Evolutionary conservation across 345 rosid genomes (phyloP), one percentile per base, ranked within the genome.

Genomic region (Excoecaria cochinchinensis): DNA sequence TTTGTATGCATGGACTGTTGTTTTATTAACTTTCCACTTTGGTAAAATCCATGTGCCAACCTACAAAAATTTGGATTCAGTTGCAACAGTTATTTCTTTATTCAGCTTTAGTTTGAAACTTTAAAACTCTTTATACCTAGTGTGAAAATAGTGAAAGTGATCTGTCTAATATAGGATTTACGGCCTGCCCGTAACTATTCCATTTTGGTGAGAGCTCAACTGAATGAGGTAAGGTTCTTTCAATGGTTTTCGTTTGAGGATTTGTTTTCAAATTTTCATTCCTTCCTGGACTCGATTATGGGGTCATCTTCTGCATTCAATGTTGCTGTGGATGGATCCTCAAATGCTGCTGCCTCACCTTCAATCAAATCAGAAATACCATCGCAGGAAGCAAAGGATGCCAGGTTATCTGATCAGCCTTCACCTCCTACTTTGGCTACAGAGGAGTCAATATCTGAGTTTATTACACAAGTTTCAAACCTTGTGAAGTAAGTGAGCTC

Each of bases 391-490:
- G 68, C 78, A 13, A 81, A 86, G 79, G 90, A 86, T 39, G 69
- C 64, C 14, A 71, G 71, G 53, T 63, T 81, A 76, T 72, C 85
- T 17, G 73, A 79, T 53, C 84, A 87, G 38, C 82, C 86, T 71
- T 79, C 89, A 40, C 52, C 87, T 69, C 58, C 86, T 69, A 62
- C 79, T 68, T 71, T 81, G 79, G 92, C 89, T 69, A 81, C 93
- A 0, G 88, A 90, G 76, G 92, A 90, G 69, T 83, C 95, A 21
- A 85, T 93, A 70, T 86, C 94, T 47, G 91, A 89, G 85, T 91
- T 93, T 77, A 85, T 91, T 75, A 59, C 85, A 24, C 94, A 90
- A 90, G 98, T 91, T 63, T 76, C 97, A 64, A 86, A 86, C 82
- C 94, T 93, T 68, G 93, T 93, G 81, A 91, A 91, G 97, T 93